A percentile compares a stretch with the other conserved stretches of the same genome.
phyloP scores from a whole-genome alignment of 768 basidiomycete species.

The Mycena galopus region DNA sequence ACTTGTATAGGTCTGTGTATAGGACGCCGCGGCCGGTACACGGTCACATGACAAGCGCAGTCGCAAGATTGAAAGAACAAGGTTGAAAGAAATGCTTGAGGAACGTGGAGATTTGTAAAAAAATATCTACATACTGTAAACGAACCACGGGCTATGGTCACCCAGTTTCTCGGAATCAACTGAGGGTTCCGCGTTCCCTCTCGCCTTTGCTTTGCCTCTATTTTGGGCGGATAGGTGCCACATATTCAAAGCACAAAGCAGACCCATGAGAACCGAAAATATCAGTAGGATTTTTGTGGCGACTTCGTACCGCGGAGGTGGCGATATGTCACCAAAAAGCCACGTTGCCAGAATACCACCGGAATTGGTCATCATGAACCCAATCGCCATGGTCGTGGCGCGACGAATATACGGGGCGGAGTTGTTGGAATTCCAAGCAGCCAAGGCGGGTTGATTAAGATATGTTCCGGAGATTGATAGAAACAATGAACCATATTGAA shows the following conservation, averaged over 20 bases:
- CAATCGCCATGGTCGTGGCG: slow-evolving; percentile 70
- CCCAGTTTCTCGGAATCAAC: not conserved
- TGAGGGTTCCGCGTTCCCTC: not conserved
- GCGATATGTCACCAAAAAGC: slow-evolving; percentile 66
- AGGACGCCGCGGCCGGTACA: no score
- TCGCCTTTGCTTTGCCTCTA: not conserved
- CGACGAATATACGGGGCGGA: slow-evolving; percentile 67
- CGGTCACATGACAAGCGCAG: not conserved
- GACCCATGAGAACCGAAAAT: not conserved
- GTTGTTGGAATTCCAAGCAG: slow-evolving; percentile 75
- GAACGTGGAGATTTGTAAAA: not conserved
- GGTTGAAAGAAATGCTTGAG: no score
- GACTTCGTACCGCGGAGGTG: slow-evolving; percentile 62
- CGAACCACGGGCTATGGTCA: not conserved
- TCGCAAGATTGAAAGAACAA: no score
- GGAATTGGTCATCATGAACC: slow-evolving; percentile 68
- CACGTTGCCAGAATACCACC: slow-evolving; percentile 74
- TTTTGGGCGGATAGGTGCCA: not conserved
- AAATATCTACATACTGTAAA: not conserved
- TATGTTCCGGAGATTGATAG: slow-evolving; percentile 67
- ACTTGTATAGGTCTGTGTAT: no score
- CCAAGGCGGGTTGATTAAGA: slow-evolving; percentile 64
- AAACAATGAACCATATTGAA: slow-evolving; percentile 70
- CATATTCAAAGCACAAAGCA: not conserved
- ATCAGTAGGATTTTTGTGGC: slow-evolving; percentile 59